Conservation (phyloP, 2,329 filamentous ascomycete genomes). For the Epichloe brachyelytri region DNA sequence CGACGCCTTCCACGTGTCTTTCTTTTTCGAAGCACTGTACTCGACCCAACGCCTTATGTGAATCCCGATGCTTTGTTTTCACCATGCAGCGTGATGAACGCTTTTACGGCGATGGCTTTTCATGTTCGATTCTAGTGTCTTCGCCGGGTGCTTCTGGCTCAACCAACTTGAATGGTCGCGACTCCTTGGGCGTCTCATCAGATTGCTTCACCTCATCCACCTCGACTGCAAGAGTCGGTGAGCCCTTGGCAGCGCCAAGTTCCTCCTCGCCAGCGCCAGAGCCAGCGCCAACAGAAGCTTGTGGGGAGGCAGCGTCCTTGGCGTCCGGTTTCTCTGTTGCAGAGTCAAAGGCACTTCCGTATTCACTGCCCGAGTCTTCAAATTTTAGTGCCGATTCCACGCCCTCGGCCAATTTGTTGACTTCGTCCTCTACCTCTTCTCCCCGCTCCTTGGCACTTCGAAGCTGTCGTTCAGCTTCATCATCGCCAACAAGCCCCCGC, state of each 20-base stretch:
- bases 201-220: background rate
- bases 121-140: too few species aligned
- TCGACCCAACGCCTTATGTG: too few species aligned
- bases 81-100: too few species aligned
- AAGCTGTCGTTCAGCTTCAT: conserved; percentile 39
- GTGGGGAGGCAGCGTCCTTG: background rate
- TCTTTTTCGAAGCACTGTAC: too few species aligned
- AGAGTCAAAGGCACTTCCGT: background rate
- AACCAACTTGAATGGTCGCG: background rate
- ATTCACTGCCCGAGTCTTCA: conserved; percentile 9
- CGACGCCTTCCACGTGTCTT: too few species aligned
- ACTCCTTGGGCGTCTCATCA: background rate
- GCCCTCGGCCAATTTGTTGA: conserved; percentile 25
- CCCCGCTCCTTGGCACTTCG: conserved; percentile 16
- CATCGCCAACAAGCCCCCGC: conserved; percentile 51
- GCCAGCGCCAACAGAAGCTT: background rate
- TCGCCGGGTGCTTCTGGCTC: background rate
- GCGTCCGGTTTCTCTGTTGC: too few species aligned
- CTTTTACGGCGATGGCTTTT: too few species aligned
- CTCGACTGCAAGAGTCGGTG: background rate
- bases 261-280: background rate
- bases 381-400: conserved; percentile 22
- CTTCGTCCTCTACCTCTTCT: conserved; percentile 29
- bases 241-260: background rate
- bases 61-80: too few species aligned